Evolutionary conservation across 148 eudicot species (phyloP), one percentile per base, ranked within the genome.

Genomic region (Beta vulgaris): DNA sequence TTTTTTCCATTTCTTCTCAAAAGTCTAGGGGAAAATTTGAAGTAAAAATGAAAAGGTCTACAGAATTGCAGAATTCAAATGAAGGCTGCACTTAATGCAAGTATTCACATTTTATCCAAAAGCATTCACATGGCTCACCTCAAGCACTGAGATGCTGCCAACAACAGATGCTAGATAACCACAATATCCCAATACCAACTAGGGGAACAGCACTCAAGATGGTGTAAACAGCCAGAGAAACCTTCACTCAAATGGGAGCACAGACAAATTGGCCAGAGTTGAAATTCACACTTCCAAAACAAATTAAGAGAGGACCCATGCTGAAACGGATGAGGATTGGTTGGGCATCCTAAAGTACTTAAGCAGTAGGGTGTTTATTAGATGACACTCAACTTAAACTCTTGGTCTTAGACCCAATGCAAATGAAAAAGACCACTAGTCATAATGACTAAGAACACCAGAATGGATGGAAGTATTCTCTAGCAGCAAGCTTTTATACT

Each of bases 331-430:
- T n/a, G 29, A 55, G 28, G 18, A 25, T 10, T 49, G 31, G 19
- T 59, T 59, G 36, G 36, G 0, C 64, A 59, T 12, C 2, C 10
- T 13, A 35, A 21, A 54, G n/a, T 54, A 19, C 28, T 29, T 59
- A 28, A 59, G 42, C 68, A 18, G 14, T 63, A 63, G 42, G 43
- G 7, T 18, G 68, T 26, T 12, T 63, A 25, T 12, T 25, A 63
- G 42, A 63, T 35, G 68, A 63, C 68, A 32, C n/a, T 55, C 60
- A 55, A 55, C 67, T 32, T 15, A 62, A 62, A 19, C 19, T 34
- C 2, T 18, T 7, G 40, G 13, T 23, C 23, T 18, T 43, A 36
- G 68, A 37, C 28, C 29, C 36, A 36, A 37, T 35, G 44, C 16
- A 37, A 64, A 19, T 21, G 10, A 64, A 63, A 34, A 3, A 35